phyloP scores from a whole-genome alignment of 305 asterid genomes.

The Solanum hybrid region DNA sequence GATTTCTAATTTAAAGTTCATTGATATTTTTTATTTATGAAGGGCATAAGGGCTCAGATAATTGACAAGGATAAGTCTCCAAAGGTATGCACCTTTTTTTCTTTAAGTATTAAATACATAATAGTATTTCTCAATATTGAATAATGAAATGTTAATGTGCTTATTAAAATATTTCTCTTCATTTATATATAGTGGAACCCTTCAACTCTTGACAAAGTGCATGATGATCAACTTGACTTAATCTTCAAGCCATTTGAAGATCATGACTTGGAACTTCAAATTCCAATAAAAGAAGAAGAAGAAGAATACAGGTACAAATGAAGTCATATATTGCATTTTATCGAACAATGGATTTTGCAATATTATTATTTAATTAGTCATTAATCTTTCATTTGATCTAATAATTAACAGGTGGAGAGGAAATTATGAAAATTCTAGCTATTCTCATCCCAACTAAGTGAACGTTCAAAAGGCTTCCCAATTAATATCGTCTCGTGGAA shows the following conservation, averaged over 20 bases:
- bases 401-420: slow-evolving; percentile 57
- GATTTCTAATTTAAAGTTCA: neutral
- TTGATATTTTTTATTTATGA: neutral
- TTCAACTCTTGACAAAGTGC: slow-evolving; percentile 38
- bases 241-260: slow-evolving; percentile 54
- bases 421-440: slow-evolving; percentile 50
- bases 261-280: slow-evolving; percentile 51
- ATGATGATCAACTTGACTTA: slow-evolving; percentile 29
- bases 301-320: slow-evolving; percentile 39
- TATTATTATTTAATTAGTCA: neutral
- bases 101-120: neutral
- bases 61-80: slow-evolving; percentile 75
- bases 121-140: neutral
- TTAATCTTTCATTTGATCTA: neutral
- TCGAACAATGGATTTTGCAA: neutral
- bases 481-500: neutral
- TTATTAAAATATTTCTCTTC: neutral
- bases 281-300: slow-evolving; percentile 32
- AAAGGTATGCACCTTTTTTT: slow-evolving; percentile 28
- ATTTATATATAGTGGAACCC: slow-evolving; percentile 63
- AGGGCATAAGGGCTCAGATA: slow-evolving; percentile 75
- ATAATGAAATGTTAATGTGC: neutral
- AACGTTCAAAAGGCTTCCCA: neutral
- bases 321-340: neutral
- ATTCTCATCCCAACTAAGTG: neutral